Evolutionary conservation across 352 stramenopile species (phyloP).

Genomic region (Thalassiosira oceanica): DNA sequence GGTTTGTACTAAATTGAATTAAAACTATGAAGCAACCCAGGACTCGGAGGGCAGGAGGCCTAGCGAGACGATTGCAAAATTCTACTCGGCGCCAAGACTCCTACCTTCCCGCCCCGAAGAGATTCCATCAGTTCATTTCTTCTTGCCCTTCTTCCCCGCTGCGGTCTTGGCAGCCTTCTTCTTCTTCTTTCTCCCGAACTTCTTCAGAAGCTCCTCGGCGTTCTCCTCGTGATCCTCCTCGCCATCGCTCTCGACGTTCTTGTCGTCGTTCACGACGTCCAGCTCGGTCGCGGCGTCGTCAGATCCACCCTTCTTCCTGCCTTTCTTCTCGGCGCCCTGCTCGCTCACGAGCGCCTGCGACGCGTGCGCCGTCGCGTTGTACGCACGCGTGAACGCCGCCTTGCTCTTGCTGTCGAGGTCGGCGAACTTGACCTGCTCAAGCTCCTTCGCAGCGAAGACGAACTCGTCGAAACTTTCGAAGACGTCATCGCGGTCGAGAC

Average conservation of each 20-base stretch:
- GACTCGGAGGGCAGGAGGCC: no score
- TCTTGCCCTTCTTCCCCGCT: constrained; percentile 41
- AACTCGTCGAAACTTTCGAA: constrained; percentile 94
- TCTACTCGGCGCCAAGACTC: no score
- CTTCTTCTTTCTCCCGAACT: constrained; percentile 68
- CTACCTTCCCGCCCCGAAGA: no score
- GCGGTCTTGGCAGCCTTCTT: constrained; percentile 38
- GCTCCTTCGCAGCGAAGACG: constrained; percentile 45
- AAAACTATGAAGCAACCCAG: no score
- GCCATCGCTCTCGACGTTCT: constrained; percentile 46
- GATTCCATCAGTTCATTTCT: background rate
- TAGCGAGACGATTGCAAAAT: no score
- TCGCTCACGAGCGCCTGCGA: constrained; percentile 92
- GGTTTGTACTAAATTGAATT: no score
- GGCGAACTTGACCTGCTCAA: constrained; percentile 53
- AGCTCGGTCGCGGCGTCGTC: constrained; percentile 19
- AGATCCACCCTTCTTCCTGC: constrained; percentile 33
- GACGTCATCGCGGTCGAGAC: constrained; percentile 95
- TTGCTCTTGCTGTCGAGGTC: constrained; percentile 84
- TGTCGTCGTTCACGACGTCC: constrained; percentile 53
- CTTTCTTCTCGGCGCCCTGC: constrained; percentile 65
- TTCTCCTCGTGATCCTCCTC: constrained; percentile 72
- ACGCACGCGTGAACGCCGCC: constrained; percentile 90
- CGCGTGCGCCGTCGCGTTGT: constrained; percentile 91
- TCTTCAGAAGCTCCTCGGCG: constrained; percentile 53